These are phyloP conservation scores for Exophiala aquamarina DNA, from an alignment of 2,329 filamentous ascomycete genomes.

Conservation along the genomic window DNA sequence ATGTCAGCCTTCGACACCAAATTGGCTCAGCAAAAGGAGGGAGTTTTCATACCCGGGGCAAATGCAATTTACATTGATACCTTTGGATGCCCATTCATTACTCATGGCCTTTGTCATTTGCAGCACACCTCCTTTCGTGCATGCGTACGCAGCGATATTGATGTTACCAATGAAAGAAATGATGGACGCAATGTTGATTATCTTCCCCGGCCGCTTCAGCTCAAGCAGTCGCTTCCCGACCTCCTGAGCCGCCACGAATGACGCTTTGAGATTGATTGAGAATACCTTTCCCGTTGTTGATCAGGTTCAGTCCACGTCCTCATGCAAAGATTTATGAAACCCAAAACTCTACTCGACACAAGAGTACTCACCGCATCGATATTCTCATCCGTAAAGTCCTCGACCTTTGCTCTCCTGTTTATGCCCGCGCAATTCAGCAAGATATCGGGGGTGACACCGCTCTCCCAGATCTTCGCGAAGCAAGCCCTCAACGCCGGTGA, in stretches of 20 bases:
- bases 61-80: conserved; percentile 62
- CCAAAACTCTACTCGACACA: neutral
- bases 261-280: conserved; percentile 79
- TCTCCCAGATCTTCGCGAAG: conserved; percentile 37
- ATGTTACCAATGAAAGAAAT: conserved; percentile 82
- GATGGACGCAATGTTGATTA: conserved; percentile 82
- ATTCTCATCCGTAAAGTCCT: conserved; percentile 72
- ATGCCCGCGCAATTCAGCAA: conserved; percentile 86
- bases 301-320: neutral
- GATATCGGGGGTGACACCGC: conserved; percentile 64
- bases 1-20: conserved; percentile 45
- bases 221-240: conserved; percentile 74
- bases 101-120: conserved; percentile 81
- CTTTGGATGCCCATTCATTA: conserved; percentile 78
- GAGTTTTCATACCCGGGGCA: conserved; percentile 12
- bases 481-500: conserved; percentile 40
- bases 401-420: conserved; percentile 72
- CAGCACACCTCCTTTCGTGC: conserved; percentile 78
- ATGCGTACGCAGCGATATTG: conserved; percentile 83
- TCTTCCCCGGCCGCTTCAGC: conserved; percentile 33
- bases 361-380: conserved; percentile 59
- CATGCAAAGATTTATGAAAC: neutral
- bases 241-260: conserved; percentile 76
- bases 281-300: conserved; percentile 52
- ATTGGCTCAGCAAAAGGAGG: neutral